These are phyloP conservation scores for Metschnikowia baotianmanensis DNA, from an alignment of 805 yeast species.

Conservation along the genomic window DNA sequence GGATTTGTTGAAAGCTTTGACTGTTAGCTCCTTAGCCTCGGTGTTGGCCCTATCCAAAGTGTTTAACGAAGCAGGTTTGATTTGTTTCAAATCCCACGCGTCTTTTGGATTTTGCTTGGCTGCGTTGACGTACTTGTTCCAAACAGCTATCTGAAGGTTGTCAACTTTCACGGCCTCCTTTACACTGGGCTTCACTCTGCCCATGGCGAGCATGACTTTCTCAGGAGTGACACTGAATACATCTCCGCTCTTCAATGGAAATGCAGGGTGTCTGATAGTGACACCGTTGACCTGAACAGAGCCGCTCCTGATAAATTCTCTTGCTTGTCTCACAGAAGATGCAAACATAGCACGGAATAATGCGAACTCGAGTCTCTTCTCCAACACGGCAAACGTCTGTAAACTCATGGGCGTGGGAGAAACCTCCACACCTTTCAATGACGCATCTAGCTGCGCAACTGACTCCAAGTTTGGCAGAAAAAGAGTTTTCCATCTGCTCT, in stretches of 20 bases:
- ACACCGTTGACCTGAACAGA: slow-evolving; percentile 85
- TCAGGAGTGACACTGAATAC: slow-evolving; percentile 82
- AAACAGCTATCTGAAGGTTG: slow-evolving; percentile 64
- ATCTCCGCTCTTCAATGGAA: slow-evolving; percentile 78
- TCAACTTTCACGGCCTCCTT: slow-evolving; percentile 67
- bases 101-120: slow-evolving; percentile 57
- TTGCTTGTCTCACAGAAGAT: slow-evolving; percentile 88
- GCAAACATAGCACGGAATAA: slow-evolving; percentile 92
- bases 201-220: slow-evolving; percentile 80
- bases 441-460: slow-evolving; percentile 86
- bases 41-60: slow-evolving; percentile 19
- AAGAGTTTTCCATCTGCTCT: slow-evolving; percentile 69
- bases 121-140: slow-evolving; percentile 68
- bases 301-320: slow-evolving; percentile 80
- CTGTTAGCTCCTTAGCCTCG: slow-evolving; percentile 16
- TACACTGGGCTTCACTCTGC: slow-evolving; percentile 77
- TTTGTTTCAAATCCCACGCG: slow-evolving; percentile 51
- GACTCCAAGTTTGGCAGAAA: slow-evolving; percentile 74
- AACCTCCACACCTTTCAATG: slow-evolving; percentile 56
- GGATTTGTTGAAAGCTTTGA: slow-evolving; percentile 33
- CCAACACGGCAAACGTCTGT: slow-evolving; percentile 87
- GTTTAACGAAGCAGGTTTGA: slow-evolving; percentile 39
- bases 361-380: slow-evolving; percentile 86
- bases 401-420: slow-evolving; percentile 75
- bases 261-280: slow-evolving; percentile 74